Evolutionary conservation across 345 rosid genomes (phyloP), one percentile per base, ranked within the genome.

Genomic region (Camelina laxa): DNA sequence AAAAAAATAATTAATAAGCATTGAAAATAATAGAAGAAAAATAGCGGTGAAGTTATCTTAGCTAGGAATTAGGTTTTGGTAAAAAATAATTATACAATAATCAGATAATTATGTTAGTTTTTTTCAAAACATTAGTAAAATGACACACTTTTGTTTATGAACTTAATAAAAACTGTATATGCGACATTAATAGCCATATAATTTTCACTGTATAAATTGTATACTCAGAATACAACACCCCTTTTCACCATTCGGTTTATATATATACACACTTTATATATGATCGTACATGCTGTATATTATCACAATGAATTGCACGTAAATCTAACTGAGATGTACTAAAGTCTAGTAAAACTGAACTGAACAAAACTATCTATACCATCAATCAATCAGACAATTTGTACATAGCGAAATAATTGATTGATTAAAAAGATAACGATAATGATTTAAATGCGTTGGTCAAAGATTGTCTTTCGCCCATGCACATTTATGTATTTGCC

Each of bases 391-490:
- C 38, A 55, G 38, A 10, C 12, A 16, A 55, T 55, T 30, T 56
- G 19, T 55, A 8, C 39, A 57, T 30, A 31, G 31, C 41, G 16
- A 1, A 47, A n/a, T 47, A 30, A 47, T 16, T 19, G 7, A 13
- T 38, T 22, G 62, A 39, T 51, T 36, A 33, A 51, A 7, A 4
- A n/a, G 6, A 36, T 35, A 60, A 57, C 33, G 9, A 50, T 61
- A 50, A 19, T 17, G 21, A 30, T 38, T 51, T 62, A 63, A 27
- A 62, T 39, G 76, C 31, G 41, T 16, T 39, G 62, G 76, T 72
- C 76, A 72, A 62, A 56, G 55, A 56, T 56, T 69, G 60, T 72
- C 31, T 60, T 72, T 61, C 20, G 53, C 54, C 51, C 75, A 61
- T 51, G 76, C 76, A 51, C 54, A 39, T 31, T 36, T 36, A 49